These are phyloP conservation scores for Nakazawaea siamensis DNA, from an alignment of 805 yeast species.

Conservation along the genomic window DNA sequence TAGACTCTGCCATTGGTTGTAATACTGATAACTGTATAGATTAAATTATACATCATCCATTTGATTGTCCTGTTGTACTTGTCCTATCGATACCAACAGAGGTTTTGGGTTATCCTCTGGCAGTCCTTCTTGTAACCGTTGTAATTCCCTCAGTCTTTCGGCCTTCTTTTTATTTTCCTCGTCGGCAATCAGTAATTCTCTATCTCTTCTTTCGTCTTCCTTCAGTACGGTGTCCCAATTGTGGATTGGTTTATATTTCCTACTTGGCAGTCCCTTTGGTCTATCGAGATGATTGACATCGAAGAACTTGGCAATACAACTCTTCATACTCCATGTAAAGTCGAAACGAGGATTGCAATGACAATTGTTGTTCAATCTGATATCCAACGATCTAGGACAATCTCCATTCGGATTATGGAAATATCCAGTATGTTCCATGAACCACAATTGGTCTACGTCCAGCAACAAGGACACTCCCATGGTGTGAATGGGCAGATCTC, in stretches of 20 bases:
- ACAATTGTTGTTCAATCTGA: constrained; percentile 39
- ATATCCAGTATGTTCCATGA: constrained; percentile 45
- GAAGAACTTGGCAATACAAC: constrained; percentile 40
- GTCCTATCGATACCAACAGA: no score
- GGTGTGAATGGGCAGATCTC: constrained; percentile 32
- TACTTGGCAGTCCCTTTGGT: constrained; percentile 20
- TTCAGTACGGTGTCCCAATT: constrained; percentile 15
- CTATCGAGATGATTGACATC: constrained; percentile 23
- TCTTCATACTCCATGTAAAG: constrained; percentile 39
- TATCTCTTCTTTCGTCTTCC: constrained; percentile 16
- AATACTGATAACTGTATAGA: constrained; percentile 34
- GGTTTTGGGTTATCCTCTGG: no score
- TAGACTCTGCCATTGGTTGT: constrained; percentile 46
- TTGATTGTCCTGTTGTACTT: no score
- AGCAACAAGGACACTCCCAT: constrained; percentile 23
- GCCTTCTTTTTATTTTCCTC: constrained; percentile 1
- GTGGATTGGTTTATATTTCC: constrained; percentile 20
- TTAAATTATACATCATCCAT: no score
- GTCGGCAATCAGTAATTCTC: no score
- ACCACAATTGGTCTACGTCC: constrained; percentile 19
- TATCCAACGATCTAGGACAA: constrained; percentile 46
- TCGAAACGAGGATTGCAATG: constrained; percentile 40
- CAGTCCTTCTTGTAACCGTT: neutral
- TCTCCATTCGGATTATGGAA: constrained; percentile 48
- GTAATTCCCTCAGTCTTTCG: no score